Percentiles rank a stretch among this genome's conserved stretches.
Evolutionary conservation across 1,284 basidiomycete genomes (phyloP).

Genomic region (Bothia castanella): DNA sequence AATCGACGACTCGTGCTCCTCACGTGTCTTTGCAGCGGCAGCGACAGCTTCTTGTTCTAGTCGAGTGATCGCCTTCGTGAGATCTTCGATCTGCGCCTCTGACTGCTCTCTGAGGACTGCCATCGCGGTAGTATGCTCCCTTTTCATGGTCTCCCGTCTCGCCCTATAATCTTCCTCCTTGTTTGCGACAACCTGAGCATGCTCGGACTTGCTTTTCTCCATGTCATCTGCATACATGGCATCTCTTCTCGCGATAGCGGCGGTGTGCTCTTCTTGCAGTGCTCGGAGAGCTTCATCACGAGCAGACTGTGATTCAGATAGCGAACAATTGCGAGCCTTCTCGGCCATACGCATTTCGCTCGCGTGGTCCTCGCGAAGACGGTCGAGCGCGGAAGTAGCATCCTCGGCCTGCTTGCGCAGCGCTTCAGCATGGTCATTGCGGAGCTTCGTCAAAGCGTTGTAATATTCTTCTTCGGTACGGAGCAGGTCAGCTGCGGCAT

Average conservation of each 20-base stretch:
- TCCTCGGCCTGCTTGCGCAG: conserved; percentile 60
- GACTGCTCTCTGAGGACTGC: conserved; percentile 34
- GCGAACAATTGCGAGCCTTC: conserved; percentile 65
- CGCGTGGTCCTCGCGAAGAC: conserved; percentile 68
- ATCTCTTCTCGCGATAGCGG: conserved; percentile 64
- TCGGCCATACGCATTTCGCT: conserved; percentile 65
- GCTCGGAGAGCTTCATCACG: conserved; percentile 54
- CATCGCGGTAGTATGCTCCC: conserved; percentile 39
- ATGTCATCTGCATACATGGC: conserved; percentile 57
- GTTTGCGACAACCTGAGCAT: conserved; percentile 46
- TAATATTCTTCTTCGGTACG: conserved; percentile 78
- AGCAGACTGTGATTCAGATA: conserved; percentile 70
- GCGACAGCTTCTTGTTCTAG: conserved; percentile 44
- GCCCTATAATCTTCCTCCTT: conserved; percentile 57
- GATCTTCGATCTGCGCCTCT: conserved; percentile 48
- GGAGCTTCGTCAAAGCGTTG: conserved; percentile 68
- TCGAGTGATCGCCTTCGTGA: conserved; percentile 44
- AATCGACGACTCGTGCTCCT: conserved; percentile 52
- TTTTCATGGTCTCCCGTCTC: conserved; percentile 40
- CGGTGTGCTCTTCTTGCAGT: conserved; percentile 64
- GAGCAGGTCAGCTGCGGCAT: conserved; percentile 50
- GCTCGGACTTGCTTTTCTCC: conserved; percentile 60
- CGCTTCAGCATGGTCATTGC: conserved; percentile 60
- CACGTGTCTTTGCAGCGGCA: conserved; percentile 38
- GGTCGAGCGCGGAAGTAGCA: conserved; percentile 54